A percentile compares a stretch with the other conserved stretches of the same genome.
These are phyloP conservation scores for Fraxinus dipetala DNA, from an alignment of 305 asterid species.

Conservation along the genomic window DNA sequence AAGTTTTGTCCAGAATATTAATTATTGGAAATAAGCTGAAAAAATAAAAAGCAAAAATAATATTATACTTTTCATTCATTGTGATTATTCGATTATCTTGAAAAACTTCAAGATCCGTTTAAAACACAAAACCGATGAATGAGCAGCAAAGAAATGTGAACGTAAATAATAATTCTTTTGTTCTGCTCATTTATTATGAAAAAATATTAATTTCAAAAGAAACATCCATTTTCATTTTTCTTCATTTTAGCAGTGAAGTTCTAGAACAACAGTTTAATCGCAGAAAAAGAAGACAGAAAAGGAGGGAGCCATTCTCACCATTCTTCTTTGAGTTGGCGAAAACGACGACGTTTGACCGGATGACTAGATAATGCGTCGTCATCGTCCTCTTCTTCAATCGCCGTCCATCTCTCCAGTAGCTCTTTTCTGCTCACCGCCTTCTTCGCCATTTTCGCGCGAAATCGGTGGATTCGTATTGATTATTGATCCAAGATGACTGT, in stretches of 20 bases:
- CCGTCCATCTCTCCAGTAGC: constrained; percentile 81
- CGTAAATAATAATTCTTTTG: not conserved
- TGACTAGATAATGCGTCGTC: constrained; percentile 37
- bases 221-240: not conserved
- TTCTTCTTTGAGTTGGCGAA: constrained; percentile 79
- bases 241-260: not conserved
- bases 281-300: not conserved
- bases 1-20: not conserved
- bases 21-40: not conserved
- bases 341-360: constrained; percentile 58
- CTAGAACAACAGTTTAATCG: not conserved
- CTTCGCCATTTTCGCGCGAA: constrained; percentile 36
- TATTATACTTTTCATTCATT: not conserved
- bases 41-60: not conserved
- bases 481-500: not conserved
- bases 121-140: not conserved
- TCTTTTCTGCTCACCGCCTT: constrained; percentile 51
- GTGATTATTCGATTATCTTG: not conserved
- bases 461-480: not conserved
- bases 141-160: not conserved
- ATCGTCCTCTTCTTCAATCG: constrained; percentile 75
- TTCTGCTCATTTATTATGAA: not conserved
- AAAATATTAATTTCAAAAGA: not conserved
- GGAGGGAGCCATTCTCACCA: constrained; percentile 42
- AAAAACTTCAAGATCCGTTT: not conserved